These are phyloP conservation scores for Boletus mariae DNA, from an alignment of 1,284 basidiomycete genomes.

Conservation along the genomic window DNA sequence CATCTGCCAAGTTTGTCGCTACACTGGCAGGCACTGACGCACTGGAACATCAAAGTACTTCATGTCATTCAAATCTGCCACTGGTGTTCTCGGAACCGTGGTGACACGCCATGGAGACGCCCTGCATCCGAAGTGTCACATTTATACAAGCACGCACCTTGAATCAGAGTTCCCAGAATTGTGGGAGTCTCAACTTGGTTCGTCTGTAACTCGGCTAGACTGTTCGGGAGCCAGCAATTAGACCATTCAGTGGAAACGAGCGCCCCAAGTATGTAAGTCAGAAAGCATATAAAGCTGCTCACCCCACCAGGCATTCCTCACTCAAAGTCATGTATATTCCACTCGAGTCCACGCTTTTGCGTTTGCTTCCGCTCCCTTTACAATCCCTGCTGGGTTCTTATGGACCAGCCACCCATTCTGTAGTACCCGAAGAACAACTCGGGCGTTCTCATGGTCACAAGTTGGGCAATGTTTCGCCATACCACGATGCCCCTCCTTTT, in stretches of 20 bases:
- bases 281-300: background rate
- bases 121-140: too few relatives aligned
- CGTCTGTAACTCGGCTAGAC: too few relatives aligned
- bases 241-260: background rate
- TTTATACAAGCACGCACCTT: too few relatives aligned
- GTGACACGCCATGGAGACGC: too few relatives aligned
- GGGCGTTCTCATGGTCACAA: background rate
- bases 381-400: background rate
- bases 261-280: background rate
- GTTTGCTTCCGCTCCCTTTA: conserved; percentile 1
- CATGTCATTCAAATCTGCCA: too few relatives aligned
- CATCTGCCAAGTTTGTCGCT: too few relatives aligned
- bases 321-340: background rate
- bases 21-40: too few relatives aligned
- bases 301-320: background rate
- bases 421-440: background rate
- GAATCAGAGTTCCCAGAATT: too few relatives aligned
- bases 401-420: background rate
- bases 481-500: conserved; percentile 30
- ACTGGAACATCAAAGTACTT: too few relatives aligned
- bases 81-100: too few relatives aligned
- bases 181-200: too few relatives aligned
- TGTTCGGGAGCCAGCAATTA: background rate
- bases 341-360: background rate
- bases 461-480: conserved; percentile 1